These are phyloP conservation scores for Rhodofomes roseus DNA, from an alignment of 1,284 basidiomycete genomes.

Conservation along the genomic window DNA sequence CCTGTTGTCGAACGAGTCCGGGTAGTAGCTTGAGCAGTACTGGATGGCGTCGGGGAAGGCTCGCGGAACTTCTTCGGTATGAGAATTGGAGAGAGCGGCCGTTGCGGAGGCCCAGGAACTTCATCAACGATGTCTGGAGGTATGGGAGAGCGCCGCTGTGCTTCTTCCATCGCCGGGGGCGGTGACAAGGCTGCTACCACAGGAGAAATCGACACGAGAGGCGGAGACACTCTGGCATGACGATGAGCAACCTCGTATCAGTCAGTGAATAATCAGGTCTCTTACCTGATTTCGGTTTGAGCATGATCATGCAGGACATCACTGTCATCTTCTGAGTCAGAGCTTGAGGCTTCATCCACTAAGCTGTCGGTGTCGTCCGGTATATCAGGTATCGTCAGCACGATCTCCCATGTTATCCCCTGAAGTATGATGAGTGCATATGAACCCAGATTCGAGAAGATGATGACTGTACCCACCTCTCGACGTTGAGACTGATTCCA, in stretches of 20 bases:
- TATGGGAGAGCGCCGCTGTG: too few species aligned
- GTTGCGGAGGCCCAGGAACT: background rate
- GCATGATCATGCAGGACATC: background rate
- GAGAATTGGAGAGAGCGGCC: background rate
- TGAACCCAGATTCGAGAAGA: background rate
- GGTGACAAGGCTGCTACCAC: background rate
- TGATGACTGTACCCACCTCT: background rate
- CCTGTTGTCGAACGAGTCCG: background rate
- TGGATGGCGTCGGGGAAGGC: slow-evolving; percentile 6
- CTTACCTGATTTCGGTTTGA: background rate
- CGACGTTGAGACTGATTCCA: slow-evolving; percentile 36
- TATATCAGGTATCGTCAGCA: slow-evolving; percentile 15
- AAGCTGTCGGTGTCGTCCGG: slow-evolving; percentile 7
- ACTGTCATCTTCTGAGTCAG: background rate
- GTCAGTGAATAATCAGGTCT: background rate
- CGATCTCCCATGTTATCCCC: slow-evolving; percentile 13
- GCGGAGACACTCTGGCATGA: background rate
- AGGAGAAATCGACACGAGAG: background rate
- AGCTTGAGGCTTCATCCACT: slow-evolving; percentile 8
- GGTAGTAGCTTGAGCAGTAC: background rate
- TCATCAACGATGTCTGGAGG: background rate
- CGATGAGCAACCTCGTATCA: background rate
- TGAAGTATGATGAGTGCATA: background rate
- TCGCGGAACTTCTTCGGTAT: slow-evolving; percentile 10
- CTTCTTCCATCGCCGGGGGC: background rate